Conservation (phyloP, 2,329 filamentous ascomycete genomes). For the Xylaria arbuscula region DNA sequence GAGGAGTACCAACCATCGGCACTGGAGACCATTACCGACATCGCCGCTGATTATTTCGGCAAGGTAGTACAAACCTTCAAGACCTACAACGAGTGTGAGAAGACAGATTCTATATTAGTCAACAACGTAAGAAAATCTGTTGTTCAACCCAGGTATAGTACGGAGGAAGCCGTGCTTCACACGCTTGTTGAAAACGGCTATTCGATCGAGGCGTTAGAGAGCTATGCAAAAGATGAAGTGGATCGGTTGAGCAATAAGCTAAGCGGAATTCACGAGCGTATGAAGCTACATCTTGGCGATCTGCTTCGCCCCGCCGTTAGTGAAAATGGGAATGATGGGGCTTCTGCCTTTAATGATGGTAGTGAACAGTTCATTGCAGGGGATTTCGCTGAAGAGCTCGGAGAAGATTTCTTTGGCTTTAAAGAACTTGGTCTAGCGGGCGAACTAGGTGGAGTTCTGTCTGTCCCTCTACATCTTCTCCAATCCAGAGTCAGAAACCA, state of each 20-base stretch:
- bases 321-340: conserved; percentile 81
- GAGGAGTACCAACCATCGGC: conserved; percentile 97
- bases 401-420: conserved; percentile 99
- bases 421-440: conserved; percentile 91
- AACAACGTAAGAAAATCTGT: conserved; percentile 56
- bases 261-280: conserved; percentile 87
- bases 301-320: conserved; percentile 88
- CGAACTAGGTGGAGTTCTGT: conserved; percentile 89
- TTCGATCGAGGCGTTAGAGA: conserved; percentile 82
- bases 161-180: conserved; percentile 89
- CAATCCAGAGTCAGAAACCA: conserved; percentile 90
- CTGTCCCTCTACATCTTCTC: conserved; percentile 91
- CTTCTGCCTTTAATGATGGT: conserved; percentile 92
- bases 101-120: conserved; percentile 66
- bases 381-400: conserved; percentile 97
- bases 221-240: conserved; percentile 92
- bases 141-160: conserved; percentile 75
- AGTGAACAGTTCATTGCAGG: conserved; percentile 97
- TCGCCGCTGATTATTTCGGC: conserved; percentile 88
- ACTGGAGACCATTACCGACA: conserved; percentile 87
- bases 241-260: conserved; percentile 85
- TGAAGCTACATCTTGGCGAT: conserved; percentile 93
- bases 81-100: conserved; percentile 84
- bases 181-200: conserved; percentile 85
- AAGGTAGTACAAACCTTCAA: conserved; percentile 85